Evolutionary conservation across 140 eudicot species (phyloP).

Genomic region (Ambrosia hybrid): DNA sequence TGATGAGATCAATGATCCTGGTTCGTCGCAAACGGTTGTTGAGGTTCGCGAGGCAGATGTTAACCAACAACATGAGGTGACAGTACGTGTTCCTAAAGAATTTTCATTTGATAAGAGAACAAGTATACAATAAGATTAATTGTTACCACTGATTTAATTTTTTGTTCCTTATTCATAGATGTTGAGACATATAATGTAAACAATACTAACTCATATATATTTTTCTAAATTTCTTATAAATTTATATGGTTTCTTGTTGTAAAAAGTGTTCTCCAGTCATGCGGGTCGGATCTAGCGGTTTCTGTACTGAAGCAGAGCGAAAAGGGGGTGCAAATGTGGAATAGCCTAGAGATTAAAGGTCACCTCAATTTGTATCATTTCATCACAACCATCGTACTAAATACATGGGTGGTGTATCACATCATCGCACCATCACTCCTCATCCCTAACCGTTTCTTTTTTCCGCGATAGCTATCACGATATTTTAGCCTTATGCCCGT

Average conservation of each 20-base stretch:
- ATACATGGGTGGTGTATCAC: too few species aligned
- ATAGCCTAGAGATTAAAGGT: too few species aligned
- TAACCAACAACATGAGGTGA: constrained; percentile 36
- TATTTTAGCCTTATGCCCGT: too few species aligned
- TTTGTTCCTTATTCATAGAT: constrained; percentile 13
- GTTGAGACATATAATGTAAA: background rate
- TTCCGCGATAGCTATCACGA: too few species aligned
- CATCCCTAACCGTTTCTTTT: too few species aligned
- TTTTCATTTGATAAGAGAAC: constrained; percentile 55
- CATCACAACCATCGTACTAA: too few species aligned
- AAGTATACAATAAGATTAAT: constrained; percentile 2
- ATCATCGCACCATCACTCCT: too few species aligned
- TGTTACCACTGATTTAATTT: constrained; percentile 5
- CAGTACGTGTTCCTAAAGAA: constrained; percentile 34
- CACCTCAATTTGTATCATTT: too few species aligned
- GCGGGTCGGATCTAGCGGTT: too few species aligned
- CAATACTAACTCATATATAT: background rate
- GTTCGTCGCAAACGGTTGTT: constrained; percentile 22
- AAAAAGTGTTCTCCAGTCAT: too few species aligned
- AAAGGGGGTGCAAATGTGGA: too few species aligned
- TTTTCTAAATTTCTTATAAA: background rate
- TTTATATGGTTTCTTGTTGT: background rate
- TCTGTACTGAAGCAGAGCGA: too few species aligned
- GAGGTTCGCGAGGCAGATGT: constrained; percentile 7
- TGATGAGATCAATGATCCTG: constrained; percentile 17